Evolutionary conservation across 345 rosid genomes (phyloP).

Genomic region (Mangifera indica): DNA sequence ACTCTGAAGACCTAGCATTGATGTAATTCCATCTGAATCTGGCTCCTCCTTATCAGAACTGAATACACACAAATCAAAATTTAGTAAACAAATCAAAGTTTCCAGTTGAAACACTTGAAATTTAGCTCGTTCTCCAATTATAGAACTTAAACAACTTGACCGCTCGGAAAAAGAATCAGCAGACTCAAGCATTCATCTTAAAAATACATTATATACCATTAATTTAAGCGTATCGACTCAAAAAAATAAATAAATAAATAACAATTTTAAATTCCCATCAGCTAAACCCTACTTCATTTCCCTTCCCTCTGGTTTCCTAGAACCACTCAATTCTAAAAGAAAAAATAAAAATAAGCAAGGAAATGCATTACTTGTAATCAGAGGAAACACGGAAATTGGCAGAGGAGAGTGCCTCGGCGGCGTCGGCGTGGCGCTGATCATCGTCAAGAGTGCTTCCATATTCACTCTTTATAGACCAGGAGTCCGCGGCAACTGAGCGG

Average conservation of each 20-base stretch:
- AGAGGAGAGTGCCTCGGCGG: slow-evolving; percentile 82
- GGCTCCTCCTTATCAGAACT: slow-evolving; percentile 95
- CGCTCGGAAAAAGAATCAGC: neutral
- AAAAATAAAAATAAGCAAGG: neutral
- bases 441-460: slow-evolving; percentile 98
- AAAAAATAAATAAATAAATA: neutral
- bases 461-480: slow-evolving; percentile 98
- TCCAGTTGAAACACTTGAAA: neutral
- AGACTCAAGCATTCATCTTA: neutral
- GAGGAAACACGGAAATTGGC: slow-evolving; percentile 71
- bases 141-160: neutral
- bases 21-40: slow-evolving; percentile 72
- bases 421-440: slow-evolving; percentile 97
- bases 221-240: neutral
- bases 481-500: slow-evolving; percentile 94
- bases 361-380: slow-evolving; percentile 56
- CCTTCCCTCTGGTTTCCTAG: neutral
- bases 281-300: neutral
- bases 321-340: neutral
- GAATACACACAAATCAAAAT: slow-evolving; percentile 15
- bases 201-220: neutral
- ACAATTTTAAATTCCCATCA: neutral
- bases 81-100: neutral
- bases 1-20: slow-evolving; percentile 91
- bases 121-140: neutral